Evolutionary conservation across 306 rosid species (phyloP).

Genomic region (Prunus kanzakura): DNA sequence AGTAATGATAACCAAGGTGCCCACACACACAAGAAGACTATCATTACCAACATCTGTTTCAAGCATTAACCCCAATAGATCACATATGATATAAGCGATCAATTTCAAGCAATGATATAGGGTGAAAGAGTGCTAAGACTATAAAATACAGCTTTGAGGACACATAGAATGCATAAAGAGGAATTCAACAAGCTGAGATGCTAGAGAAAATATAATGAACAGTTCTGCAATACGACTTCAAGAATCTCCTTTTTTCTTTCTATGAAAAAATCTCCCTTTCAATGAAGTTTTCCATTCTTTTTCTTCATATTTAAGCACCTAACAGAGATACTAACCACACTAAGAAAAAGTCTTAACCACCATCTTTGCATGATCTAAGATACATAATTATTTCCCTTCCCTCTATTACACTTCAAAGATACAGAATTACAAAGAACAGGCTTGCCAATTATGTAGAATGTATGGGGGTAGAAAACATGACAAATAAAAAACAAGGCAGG

Average conservation of each 20-base stretch:
- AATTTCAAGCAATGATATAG: neutral
- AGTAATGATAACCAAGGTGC: neutral
- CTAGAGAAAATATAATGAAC: neutral
- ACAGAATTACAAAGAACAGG: neutral
- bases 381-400: neutral
- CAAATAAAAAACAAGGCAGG: neutral
- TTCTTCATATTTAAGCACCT: neutral
- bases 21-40: neutral
- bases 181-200: neutral
- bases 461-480: neutral
- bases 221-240: neutral
- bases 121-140: neutral
- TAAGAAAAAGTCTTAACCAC: neutral
- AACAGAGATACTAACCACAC: neutral
- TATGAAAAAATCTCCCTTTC: neutral
- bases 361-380: neutral
- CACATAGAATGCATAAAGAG: neutral
- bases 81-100: neutral
- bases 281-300: neutral
- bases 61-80: neutral
- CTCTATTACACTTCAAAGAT: neutral
- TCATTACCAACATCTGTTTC: neutral
- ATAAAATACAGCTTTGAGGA: neutral
- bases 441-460: neutral
- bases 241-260: neutral